Evolutionary conservation across 139 green algal genomes (phyloP).

Genomic region (Chlorella sorokiniana): DNA sequence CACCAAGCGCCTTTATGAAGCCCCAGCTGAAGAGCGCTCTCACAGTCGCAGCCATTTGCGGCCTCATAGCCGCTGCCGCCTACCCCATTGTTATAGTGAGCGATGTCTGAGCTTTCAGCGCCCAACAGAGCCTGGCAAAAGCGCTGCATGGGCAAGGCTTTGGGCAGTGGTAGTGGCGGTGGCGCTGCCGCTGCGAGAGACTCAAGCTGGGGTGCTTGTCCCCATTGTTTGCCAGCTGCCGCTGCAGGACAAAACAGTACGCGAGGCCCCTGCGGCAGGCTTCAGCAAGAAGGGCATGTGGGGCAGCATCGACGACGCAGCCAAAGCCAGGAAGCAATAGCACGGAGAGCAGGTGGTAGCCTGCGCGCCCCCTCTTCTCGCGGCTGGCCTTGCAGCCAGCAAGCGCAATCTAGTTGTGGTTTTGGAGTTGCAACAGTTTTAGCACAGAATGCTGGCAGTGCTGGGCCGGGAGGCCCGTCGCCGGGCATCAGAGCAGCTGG

Average conservation of each 20-base stretch:
- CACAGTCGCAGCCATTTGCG: constrained; percentile 1
- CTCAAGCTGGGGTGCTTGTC: neutral
- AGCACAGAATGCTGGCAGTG: neutral
- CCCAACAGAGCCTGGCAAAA: no score
- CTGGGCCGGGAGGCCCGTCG: neutral
- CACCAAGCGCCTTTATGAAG: neutral
- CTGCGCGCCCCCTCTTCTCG: no score
- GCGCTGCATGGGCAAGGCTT: no score
- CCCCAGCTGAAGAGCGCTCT: neutral
- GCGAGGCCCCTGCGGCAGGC: constrained; percentile 11
- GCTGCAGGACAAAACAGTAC: neutral
- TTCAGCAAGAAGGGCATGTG: constrained; percentile 24
- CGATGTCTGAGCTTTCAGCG: no score
- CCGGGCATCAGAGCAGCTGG: neutral
- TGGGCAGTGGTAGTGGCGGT: no score
- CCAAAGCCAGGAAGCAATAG: constrained; percentile 8
- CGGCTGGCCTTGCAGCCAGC: neutral
- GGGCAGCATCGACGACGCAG: neutral
- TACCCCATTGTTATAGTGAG: constrained; percentile 28
- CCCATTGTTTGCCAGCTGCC: neutral
- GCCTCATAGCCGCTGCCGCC: neutral
- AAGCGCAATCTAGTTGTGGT: neutral
- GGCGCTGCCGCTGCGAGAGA: neutral
- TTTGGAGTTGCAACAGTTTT: neutral
- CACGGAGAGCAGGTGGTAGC: neutral